These are phyloP conservation scores for Pythium rishiriense DNA, from an alignment of 352 stramenopile species.

Conservation along the genomic window DNA sequence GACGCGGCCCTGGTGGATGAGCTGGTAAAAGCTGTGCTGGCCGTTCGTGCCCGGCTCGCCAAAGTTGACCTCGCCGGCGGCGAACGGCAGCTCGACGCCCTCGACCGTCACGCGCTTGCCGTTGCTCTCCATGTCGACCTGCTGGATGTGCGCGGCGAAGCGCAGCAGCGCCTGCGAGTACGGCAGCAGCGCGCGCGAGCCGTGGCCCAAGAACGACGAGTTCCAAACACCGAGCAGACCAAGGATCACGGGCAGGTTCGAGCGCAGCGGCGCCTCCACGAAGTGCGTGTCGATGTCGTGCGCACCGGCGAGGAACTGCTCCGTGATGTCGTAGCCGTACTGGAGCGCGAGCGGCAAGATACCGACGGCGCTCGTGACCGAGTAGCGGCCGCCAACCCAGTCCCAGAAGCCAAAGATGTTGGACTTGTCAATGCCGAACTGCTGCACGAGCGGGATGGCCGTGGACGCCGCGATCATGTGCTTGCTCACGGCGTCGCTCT, in stretches of 20 bases:
- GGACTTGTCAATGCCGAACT: conserved; percentile 93
- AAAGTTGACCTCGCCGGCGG: conserved; percentile 96
- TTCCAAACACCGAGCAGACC: conserved; percentile 98
- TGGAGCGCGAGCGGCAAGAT: conserved; percentile 96
- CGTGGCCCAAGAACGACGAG: conserved; percentile 96
- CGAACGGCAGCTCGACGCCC: conserved; percentile 92
- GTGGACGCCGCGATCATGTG: conserved; percentile 93
- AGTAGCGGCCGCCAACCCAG: conserved; percentile 98
- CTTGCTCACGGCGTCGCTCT: conserved; percentile 90
- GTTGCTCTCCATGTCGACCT: conserved; percentile 99
- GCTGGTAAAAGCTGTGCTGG: conserved; percentile 99
- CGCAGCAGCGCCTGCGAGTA: conserved; percentile 94
- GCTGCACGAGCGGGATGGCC: conserved; percentile 74
- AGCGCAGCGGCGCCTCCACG: conserved; percentile 88
- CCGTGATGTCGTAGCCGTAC: conserved; percentile 93
- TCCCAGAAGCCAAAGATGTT: conserved; percentile 99
- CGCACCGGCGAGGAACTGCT: conserved; percentile 94
- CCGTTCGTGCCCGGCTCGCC: conserved; percentile 98
- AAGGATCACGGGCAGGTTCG: conserved; percentile 97
- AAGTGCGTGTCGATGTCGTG: conserved; percentile 98
- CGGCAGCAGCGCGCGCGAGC: conserved; percentile 89
- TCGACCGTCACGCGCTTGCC: conserved; percentile 97
- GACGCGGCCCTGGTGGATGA: conserved; percentile 97
- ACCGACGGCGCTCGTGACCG: conserved; percentile 96
- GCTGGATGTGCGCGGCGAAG: conserved; percentile 98